Conservation (phyloP, 2,329 filamentous ascomycete species). For the Venturia effusa region DNA sequence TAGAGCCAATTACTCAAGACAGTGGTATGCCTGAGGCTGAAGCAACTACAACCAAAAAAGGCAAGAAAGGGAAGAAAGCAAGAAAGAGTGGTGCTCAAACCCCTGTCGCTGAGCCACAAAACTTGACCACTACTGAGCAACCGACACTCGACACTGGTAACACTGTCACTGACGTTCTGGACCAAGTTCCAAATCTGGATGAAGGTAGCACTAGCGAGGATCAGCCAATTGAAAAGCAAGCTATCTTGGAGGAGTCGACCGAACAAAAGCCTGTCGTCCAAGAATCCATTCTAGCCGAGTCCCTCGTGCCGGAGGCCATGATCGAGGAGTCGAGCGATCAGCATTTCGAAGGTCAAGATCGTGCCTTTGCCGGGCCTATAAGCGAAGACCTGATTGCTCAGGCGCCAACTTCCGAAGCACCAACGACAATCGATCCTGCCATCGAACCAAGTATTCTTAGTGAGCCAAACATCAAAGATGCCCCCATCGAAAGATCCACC, state of each 20-base stretch:
- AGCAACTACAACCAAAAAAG: conserved; percentile 12
- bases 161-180: background rate
- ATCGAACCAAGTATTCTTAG: background rate
- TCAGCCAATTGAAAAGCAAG: background rate
- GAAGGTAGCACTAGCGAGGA: background rate
- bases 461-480: background rate
- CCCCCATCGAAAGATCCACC: background rate
- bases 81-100: conserved; percentile 15
- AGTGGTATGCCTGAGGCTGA: conserved; percentile 2
- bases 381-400: background rate
- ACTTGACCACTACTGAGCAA: background rate
- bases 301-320: background rate
- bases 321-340: background rate
- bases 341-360: background rate
- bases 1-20: background rate
- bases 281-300: background rate
- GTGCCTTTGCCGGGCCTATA: background rate
- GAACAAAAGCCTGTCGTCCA: background rate
- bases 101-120: background rate
- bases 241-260: background rate
- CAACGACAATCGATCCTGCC: background rate
- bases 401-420: background rate
- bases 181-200: background rate
- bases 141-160: background rate
- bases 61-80: conserved; percentile 23